Base-by-base conservation (phyloP, 2,329 filamentous ascomycete species). In the Colletotrichum sp. region DNA sequence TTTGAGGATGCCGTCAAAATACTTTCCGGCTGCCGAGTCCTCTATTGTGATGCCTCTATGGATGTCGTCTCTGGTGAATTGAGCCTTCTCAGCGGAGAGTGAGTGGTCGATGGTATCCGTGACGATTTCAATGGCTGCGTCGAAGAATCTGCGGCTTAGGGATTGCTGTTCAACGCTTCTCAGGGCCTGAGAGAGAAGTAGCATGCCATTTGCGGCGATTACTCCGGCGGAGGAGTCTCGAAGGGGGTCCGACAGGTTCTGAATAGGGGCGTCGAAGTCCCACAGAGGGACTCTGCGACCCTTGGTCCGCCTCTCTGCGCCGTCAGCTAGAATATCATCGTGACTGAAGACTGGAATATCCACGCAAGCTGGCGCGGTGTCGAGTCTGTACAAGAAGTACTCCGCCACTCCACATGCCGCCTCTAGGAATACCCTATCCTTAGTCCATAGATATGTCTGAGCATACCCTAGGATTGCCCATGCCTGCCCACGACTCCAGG, bases 391-490 rank as follows among this genome's bases (percentile, higher is more conserved):
- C 3, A 90, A 74, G 75, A 90, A 91, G 72, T 89, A 89, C 64
- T 89, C 83, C 2, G 88, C 86, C 18, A 87, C 82, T 1, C 84
- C 83, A 7, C 86, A 84, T 0, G 89, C 85, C 0, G 87, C 86
- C 0, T 84, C 76, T 1, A 89, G 80, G 64, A 89, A 89, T 0
- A 70, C 78, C 0, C 74, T 28, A 5, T 87, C 83, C 18, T 85
- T 86, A 0, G 88, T 89, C 86, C 87, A 89, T 28, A 79, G 81
- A 72, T 88, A 89, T 0, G 86, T 87, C 76, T 89, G 88, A 1
- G 87, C 83, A 68, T 87, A 90, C 0, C 88, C 88, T 57, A 89
- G 80, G 9, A 89, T 86, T 0, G 84, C 84, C 88, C 88, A 90
- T 0, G 87, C 85, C 72, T 90, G 88, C 0, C 88, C 89, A 3